A percentile compares a stretch with the other conserved stretches of the same genome.
These are phyloP conservation scores for Jimgerdemannia flammicorona DNA, from an alignment of 192 early-diverging fungal genomes.

Conservation along the genomic window DNA sequence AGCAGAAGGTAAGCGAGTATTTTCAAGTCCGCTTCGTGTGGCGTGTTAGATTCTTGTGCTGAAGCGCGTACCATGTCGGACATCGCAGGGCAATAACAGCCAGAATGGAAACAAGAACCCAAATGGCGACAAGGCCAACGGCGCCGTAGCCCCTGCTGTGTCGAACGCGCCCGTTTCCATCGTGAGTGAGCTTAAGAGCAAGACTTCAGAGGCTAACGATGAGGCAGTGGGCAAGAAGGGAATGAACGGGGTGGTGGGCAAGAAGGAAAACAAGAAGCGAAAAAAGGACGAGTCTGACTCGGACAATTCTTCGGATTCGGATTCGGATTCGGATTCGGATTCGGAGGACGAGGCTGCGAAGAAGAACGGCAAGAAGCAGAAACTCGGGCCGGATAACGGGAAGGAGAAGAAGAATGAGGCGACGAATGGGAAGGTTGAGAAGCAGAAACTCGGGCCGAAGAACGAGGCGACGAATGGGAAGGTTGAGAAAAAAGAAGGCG, in stretches of 20 bases:
- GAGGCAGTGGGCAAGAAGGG: slow-evolving; percentile 4
- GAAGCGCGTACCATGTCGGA: slow-evolving; percentile 1
- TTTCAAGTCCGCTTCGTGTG: background rate
- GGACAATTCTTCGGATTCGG: background rate
- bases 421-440: background rate
- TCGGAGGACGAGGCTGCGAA: background rate
- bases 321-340: background rate
- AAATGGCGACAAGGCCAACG: background rate
- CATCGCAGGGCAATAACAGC: slow-evolving; percentile 33
- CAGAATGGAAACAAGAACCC: slow-evolving; percentile 22
- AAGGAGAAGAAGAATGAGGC: background rate
- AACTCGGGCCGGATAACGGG: background rate
- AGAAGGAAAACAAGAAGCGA: slow-evolving; percentile 25
- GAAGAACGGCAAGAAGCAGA: background rate
- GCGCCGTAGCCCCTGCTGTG: slow-evolving; percentile 4
- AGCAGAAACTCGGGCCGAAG: background rate
- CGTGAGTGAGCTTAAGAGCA: slow-evolving; percentile 38
- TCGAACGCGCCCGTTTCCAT: slow-evolving; percentile 21
- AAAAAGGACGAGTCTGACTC: slow-evolving; percentile 14
- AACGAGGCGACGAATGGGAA: slow-evolving; percentile 1
- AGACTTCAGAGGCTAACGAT: slow-evolving; percentile 28
- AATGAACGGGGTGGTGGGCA: slow-evolving; percentile 13
- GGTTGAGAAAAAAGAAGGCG: background rate
- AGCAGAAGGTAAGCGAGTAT: slow-evolving; percentile 35
- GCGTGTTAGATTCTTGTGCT: background rate